phyloP scores from a whole-genome alignment of 1,284 basidiomycete genomes.

The Heliocybe sulcata region DNA sequence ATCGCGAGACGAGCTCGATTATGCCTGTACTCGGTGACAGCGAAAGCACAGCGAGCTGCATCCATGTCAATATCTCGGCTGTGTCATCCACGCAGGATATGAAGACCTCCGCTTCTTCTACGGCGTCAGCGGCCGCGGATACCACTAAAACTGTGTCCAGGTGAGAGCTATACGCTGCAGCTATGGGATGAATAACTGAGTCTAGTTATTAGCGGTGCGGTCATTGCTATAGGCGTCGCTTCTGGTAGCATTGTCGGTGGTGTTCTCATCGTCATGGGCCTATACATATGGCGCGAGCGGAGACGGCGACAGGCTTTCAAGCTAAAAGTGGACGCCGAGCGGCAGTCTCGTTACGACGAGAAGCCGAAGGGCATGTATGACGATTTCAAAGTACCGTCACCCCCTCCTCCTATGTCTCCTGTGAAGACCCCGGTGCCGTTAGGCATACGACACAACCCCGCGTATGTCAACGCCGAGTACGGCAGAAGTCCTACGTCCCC shows the following conservation, averaged over 20 bases:
- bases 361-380: slow-evolving; percentile 8
- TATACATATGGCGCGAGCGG: slow-evolving; percentile 37
- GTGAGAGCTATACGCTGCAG: slow-evolving; percentile 12
- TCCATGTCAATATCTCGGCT: slow-evolving; percentile 9
- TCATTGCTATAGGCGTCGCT: slow-evolving; percentile 37
- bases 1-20: slow-evolving; percentile 19
- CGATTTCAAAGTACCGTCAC: not conserved
- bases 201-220: slow-evolving; percentile 22
- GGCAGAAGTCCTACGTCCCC: not conserved
- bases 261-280: slow-evolving; percentile 30
- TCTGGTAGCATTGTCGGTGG: slow-evolving; percentile 28
- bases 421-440: not conserved
- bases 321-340: slow-evolving; percentile 2
- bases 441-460: not conserved
- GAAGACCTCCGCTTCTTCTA: not conserved
- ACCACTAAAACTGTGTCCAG: slow-evolving; percentile 10
- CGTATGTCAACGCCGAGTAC: not conserved
- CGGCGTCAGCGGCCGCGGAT: slow-evolving; percentile 3
- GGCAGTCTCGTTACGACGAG: slow-evolving; percentile 4
- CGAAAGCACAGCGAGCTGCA: slow-evolving; percentile 19
- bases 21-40: slow-evolving; percentile 21
- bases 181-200: slow-evolving; percentile 4
- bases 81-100: not conserved
- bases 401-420: not conserved
- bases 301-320: slow-evolving; percentile 14